Base-by-base conservation (phyloP, 768 basidiomycete genomes). In the Suillus sp. region DNA sequence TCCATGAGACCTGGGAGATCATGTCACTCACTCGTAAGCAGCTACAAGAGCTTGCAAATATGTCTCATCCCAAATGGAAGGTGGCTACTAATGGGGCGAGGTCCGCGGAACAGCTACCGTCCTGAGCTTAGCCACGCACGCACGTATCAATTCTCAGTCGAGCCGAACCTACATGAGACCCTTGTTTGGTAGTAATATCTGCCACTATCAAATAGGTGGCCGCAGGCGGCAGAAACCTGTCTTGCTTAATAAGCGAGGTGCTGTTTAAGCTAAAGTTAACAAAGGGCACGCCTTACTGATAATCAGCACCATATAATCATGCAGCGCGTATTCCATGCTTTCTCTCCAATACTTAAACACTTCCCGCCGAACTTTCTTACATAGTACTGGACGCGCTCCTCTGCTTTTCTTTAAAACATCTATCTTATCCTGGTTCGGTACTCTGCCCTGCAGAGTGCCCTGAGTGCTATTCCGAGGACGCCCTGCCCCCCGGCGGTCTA, bases 271-370 rank as follows among this genome's bases (percentile, higher is more conserved):
- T 37, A 57, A 57, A 38, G 37, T 56, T 56, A 38, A 38, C 35
- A 25, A 38, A 56, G 37, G 55, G 22, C 55, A 56, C 18, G 56
- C 56, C 25, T 57, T 11, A 40, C 27, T 40, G 38, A 40, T 40
- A 57, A 57, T 57, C 56, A 57, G 38, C 11, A 37, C 35, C 56
- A 40, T 57, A 57, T 57, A 57, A 57, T 57, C 56, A 57, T 57
- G 56, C 56, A 40, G 56, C 56, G 38, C 56, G 56, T 40, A 57
- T 40, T 40, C 25, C 56, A 57, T 57, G 56, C 56, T 57, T 57
- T 27, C 56, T 42, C 38, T 20, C 25, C 56, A 57, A 30, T 40
- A 20, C 56, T 56, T 56, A 18, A 55, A 38, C 16, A 18, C 4
- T 6, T 4, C 18, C 37, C 18, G 18, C 18, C 18, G 11, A 13